phyloP scores from a whole-genome alignment of 495 filamentous ascomycete species.

The Penicillium odoratum region DNA sequence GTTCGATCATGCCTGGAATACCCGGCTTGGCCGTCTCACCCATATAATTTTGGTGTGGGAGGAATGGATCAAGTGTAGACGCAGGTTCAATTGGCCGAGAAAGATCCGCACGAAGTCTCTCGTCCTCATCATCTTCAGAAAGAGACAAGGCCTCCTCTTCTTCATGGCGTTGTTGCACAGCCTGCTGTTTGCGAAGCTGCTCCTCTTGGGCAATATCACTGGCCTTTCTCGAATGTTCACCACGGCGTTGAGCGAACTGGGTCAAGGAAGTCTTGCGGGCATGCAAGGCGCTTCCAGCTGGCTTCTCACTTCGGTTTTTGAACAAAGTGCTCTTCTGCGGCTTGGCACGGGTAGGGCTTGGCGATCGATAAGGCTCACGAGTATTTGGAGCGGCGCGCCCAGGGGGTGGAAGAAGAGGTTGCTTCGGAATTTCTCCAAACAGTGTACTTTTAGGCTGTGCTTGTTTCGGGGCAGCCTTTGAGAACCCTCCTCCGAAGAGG shows the following conservation, averaged over 20 bases:
- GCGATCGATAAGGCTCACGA: conserved; percentile 68
- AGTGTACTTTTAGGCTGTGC: conserved; percentile 38
- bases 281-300: conserved; percentile 42
- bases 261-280: conserved; percentile 43
- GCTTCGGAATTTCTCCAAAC: conserved; percentile 66
- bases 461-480: conserved; percentile 22
- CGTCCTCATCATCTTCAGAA: conserved; percentile 65
- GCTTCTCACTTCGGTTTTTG: conserved; percentile 43
- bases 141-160: conserved; percentile 43
- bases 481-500: conserved; percentile 38
- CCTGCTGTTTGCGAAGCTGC: conserved; percentile 26
- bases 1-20: conserved; percentile 77
- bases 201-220: conserved; percentile 32
- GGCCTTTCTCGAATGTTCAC: conserved; percentile 27
- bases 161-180: conserved; percentile 37
- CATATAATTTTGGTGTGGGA: conserved; percentile 69
- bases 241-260: conserved; percentile 33
- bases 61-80: conserved; percentile 59
- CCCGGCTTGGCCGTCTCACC: conserved; percentile 56
- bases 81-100: conserved; percentile 50
- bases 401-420: conserved; percentile 58
- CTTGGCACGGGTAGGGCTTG: conserved; percentile 68
- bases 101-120: conserved; percentile 59
- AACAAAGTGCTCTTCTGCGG: conserved; percentile 45
- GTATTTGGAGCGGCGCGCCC: conserved; percentile 31